Base-by-base conservation (phyloP, 2,329 filamentous ascomycete species). In the Mycosphaerella sp. region DNA sequence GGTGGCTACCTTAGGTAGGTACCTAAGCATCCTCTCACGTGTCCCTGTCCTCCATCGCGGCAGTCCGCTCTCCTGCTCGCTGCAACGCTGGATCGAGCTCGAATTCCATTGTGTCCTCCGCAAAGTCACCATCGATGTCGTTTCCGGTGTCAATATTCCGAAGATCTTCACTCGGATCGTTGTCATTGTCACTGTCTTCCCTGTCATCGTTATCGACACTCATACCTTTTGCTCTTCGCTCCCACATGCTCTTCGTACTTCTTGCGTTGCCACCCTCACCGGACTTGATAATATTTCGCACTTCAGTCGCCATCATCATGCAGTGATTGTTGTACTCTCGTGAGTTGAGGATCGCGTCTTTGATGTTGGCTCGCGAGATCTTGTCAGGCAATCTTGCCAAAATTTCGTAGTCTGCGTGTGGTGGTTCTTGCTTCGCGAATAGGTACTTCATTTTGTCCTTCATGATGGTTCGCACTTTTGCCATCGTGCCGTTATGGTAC, bases 381-480 rank as follows among this genome's bases (percentile, higher is more conserved):
- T 55, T 45, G 26, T 66, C 60, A 2, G 62, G 64, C 44, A 62
- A 50, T 2, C 41, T 45, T 32, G 58, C 57, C 6, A 61, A 40
- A 6, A 55, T 48, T 34, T 59, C 55, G 34, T 69, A 67, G 29
- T 63, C 65, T 10, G 64, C 62, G 9, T 65, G 59, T 7, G 65
- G 60, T 2, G 67, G 67, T 32, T 59, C 59, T n/a, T 68, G 62
- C 4, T 70, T 70, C 3, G 60, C 59, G 41, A 73, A 65, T 12
- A 76, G 68, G 14, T 62, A 67, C 41, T 70, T 78, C 65, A 95
- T 84, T 72, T 95, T 96, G 46, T 85, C 84, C 67, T 90, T 89
- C 85, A 96, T 91, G 60, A 95, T 84, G 2, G 86, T 83, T 64
- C 91, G 90, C 43, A 85, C 84, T 67, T 95, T 95, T 43, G 85